A percentile compares a stretch with the other conserved stretches of the same genome.
These are phyloP conservation scores for Trichophyton mentagrophytes DNA, from an alignment of 2,329 filamentous ascomycete species.

Conservation along the genomic window DNA sequence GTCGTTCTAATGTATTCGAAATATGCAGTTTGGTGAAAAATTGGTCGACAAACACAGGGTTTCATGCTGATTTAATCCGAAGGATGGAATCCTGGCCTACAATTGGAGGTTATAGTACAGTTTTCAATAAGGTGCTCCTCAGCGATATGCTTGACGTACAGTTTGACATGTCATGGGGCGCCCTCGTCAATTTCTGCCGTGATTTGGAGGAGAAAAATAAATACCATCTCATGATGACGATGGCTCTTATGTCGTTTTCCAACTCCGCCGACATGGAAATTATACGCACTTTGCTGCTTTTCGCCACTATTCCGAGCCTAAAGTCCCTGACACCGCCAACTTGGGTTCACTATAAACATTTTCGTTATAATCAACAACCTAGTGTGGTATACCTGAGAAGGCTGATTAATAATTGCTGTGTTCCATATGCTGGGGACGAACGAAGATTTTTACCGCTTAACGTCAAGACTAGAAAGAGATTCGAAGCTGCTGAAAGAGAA, in stretches of 20 bases:
- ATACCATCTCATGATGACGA: slow-evolving; percentile 21
- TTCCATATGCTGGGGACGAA: slow-evolving; percentile 8
- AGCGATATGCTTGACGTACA: slow-evolving; percentile 10
- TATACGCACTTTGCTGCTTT: slow-evolving; percentile 14
- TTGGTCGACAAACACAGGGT: slow-evolving; percentile 7
- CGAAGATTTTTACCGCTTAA: not conserved
- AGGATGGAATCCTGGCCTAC: slow-evolving; percentile 8
- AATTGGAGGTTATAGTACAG: slow-evolving; percentile 7
- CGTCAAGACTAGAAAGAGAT: slow-evolving; percentile 3
- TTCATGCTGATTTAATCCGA: slow-evolving; percentile 3
- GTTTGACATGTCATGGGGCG: slow-evolving; percentile 5
- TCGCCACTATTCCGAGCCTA: slow-evolving; percentile 11
- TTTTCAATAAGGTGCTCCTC: slow-evolving; percentile 11
- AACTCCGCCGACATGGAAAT: slow-evolving; percentile 16
- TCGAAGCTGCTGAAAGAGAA: slow-evolving; percentile 3
- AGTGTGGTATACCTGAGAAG: slow-evolving; percentile 6
- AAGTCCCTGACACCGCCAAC: slow-evolving; percentile 8
- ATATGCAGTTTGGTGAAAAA: slow-evolving; percentile 2
- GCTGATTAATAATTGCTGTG: slow-evolving; percentile 5
- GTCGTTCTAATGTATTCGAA: slow-evolving; percentile 10
- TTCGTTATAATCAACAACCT: slow-evolving; percentile 9
- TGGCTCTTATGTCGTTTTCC: slow-evolving; percentile 20
- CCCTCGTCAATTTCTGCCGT: slow-evolving; percentile 11
- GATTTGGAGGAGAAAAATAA: slow-evolving; percentile 10
- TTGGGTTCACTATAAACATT: slow-evolving; percentile 6